phyloP scores from a whole-genome alignment of 139 green algal species.

The Asterochloris sp. region DNA sequence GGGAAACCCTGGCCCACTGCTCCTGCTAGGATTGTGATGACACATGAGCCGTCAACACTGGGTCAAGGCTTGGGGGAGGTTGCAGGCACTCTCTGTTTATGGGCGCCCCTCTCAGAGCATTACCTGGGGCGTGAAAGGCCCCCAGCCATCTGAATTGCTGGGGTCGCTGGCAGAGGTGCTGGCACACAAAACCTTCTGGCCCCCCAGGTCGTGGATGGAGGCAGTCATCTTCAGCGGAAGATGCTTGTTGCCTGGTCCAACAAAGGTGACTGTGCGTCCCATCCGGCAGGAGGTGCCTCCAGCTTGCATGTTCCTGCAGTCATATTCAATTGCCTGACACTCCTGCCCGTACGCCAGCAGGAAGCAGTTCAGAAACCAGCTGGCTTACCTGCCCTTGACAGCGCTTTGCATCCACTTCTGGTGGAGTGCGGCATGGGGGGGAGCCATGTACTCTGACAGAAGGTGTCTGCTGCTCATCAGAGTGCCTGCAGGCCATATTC shows the following conservation, averaged over 20 bases:
- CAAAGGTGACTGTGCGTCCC: neutral
- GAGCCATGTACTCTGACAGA: neutral
- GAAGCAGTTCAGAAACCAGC: neutral
- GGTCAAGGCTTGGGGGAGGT: too few relatives aligned
- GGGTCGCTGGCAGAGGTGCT: too few relatives aligned
- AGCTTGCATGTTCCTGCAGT: neutral
- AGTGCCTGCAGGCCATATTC: neutral
- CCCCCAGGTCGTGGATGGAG: neutral
- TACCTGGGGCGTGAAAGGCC: too few relatives aligned
- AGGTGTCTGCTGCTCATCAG: neutral
- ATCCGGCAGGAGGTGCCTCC: conserved; percentile 6
- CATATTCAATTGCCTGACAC: neutral
- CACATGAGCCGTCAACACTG: too few relatives aligned
- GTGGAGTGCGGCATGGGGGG: conserved; percentile 2
- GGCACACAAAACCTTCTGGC: neutral
- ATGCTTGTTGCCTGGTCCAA: neutral
- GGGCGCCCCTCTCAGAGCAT: too few relatives aligned
- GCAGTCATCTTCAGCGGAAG: conserved; percentile 1
- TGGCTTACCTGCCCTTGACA: neutral
- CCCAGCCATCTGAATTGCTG: too few relatives aligned
- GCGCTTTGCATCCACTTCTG: conserved; percentile 8
- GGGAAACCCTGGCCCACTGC: too few relatives aligned
- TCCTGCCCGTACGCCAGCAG: too few relatives aligned
- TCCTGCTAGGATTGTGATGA: too few relatives aligned
- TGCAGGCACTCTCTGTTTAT: too few relatives aligned